Base-by-base conservation (phyloP, 2,329 filamentous ascomycete genomes). In the Torrubiella hemipterigena region DNA sequence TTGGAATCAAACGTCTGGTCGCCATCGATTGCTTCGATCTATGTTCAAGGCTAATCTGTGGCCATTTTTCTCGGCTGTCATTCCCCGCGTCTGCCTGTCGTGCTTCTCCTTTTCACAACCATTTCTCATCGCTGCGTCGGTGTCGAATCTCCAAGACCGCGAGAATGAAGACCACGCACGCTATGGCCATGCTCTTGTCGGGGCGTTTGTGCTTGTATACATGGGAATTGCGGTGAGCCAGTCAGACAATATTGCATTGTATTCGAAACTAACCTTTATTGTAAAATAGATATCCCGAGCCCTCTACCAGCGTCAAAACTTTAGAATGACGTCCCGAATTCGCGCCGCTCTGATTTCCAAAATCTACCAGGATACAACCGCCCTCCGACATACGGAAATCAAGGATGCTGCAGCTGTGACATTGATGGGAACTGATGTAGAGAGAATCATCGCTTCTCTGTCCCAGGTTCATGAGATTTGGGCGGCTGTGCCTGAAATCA, bases 371-470 rank as follows among this genome's bases (percentile, higher is more conserved):
- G 34, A 41, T 17, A 39, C 41, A 1, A 25, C 49, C 1, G 21
- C 41, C 3, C 39, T 38, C 5, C 38, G 41, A 26, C 39, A 39
- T 5, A 43, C 39, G 4, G 47, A 50, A n/a, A n/a, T n/a, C n/a
- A n/a, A n/a, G n/a, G n/a, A n/a, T n/a, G n/a, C n/a, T n/a, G 42
- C 45, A 2, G 50, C 47, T 7, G 33, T 55, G 4, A 40, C 52
- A 1, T 31, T 55, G 1, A 53, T 55, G 49, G 47, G 49, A 4
- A 51, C 51, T 2, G 52, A 54, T 27, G 39, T 54, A 1, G 48
- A 49, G 18, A 46, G 50, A 2, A 51, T 54, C 15, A 35, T 38
- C 10, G 29, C 25, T 2, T 37, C 33, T 5, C 36, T 51, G 27
- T 21, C 32, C 8, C 17, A 33, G 1, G 27, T 52, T 8, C 48